Base-by-base conservation (phyloP, 129 eudicot species). In the Gnaphalium uliginosum region DNA sequence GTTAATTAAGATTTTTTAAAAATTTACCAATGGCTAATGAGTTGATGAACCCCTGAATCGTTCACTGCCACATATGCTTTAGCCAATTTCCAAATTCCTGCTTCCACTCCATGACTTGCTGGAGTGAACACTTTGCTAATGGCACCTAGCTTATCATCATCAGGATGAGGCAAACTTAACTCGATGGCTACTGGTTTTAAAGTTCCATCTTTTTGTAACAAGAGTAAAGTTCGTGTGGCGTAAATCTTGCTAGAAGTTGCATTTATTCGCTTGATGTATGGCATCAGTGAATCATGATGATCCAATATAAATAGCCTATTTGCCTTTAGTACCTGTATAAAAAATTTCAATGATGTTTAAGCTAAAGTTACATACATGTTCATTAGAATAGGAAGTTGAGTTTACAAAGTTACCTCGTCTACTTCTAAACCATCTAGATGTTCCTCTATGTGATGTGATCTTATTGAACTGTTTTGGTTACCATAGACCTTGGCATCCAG, bases 31-130 rank as follows among this genome's bases (percentile, higher is more conserved):
- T 82, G 86, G 21, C 86, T 82, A 71, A 82, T 68, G 46, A 83
- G 89, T 69, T 85, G 88, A 77, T 87, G 89, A 78, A 82, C 69
- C 7, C 87, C 92, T 19, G 86, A 62, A 75, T 87, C 92, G 58
- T 74, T 85, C 11, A 83, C 83, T 0, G 78, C 78, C 14, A 77
- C 92, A 77, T 79, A 78, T 18, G 86, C 77, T 80, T 87, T 85
- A 10, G 89, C 89, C 61, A 87, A 66, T 75, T 76, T 72, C 92
- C 92, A 87, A 23, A 87, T 23, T 66, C 80, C 78, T 56, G 81
- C 74, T 33, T 83, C 79, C 4, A 76, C 59, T 18, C 87, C 92
- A 61, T 79, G 46, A n/a, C 64, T 79, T 7, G 80, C 57, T 5
- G 87, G 88, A 8, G 82, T 84, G 76, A 63, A 78, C 18, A 87